These are phyloP conservation scores for Chloropicon primus DNA, from an alignment of 139 green algal species.

Conservation along the genomic window DNA sequence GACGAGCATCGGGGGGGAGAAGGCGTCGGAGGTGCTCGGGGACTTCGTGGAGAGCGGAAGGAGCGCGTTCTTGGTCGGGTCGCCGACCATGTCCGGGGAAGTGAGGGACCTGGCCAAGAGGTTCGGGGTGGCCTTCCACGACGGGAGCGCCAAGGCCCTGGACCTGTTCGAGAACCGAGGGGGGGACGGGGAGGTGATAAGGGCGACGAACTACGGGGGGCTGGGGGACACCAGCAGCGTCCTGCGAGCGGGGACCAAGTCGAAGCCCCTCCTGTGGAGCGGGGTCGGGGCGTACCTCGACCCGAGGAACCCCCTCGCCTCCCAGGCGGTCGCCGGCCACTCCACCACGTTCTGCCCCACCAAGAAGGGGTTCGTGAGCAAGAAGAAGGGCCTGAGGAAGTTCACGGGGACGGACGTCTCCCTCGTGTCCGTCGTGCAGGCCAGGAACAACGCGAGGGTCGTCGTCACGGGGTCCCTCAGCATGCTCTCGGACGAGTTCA, in stretches of 20 bases:
- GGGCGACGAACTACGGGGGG: background rate
- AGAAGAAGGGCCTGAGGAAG: slow-evolving; percentile 10
- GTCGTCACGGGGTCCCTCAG: slow-evolving; percentile 62
- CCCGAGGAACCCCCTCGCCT: background rate
- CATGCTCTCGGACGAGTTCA: slow-evolving; percentile 57
- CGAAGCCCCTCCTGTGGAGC: background rate
- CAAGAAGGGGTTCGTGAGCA: background rate
- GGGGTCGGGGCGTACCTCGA: background rate
- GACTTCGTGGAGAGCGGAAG: background rate
- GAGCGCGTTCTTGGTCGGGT: background rate
- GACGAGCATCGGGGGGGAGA: background rate
- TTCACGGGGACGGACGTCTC: slow-evolving; percentile 26
- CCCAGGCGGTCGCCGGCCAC: background rate
- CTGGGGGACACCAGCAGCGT: background rate
- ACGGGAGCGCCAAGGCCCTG: background rate
- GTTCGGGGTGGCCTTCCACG: background rate
- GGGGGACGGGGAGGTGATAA: background rate
- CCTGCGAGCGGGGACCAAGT: background rate
- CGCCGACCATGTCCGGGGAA: background rate
- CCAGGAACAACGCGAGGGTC: slow-evolving; percentile 72
- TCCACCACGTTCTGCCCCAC: background rate
- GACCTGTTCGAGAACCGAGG: background rate
- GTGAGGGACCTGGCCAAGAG: background rate
- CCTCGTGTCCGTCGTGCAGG: slow-evolving; percentile 46
- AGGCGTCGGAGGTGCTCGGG: background rate